phyloP scores from a whole-genome alignment of 1,284 basidiomycete genomes.

The Tilletia indica region DNA sequence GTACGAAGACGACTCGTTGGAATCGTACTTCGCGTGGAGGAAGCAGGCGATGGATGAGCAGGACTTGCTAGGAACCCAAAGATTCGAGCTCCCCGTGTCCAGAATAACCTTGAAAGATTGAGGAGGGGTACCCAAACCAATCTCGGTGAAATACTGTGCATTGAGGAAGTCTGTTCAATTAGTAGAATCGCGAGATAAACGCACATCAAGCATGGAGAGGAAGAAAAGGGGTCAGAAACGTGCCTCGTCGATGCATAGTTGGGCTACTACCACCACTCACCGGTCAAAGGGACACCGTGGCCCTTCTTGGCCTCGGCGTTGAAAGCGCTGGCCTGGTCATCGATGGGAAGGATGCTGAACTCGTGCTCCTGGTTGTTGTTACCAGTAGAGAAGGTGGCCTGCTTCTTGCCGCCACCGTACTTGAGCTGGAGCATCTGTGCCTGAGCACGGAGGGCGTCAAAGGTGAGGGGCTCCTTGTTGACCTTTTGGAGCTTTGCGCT shows the following conservation, averaged over 20 bases:
- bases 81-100: constrained; percentile 85
- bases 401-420: constrained; percentile 47
- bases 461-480: constrained; percentile 64
- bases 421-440: constrained; percentile 57
- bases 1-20: constrained; percentile 72
- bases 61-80: constrained; percentile 84
- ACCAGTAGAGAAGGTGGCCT: constrained; percentile 44
- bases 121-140: constrained; percentile 75
- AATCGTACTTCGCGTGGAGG: constrained; percentile 88
- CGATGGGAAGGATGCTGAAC: constrained; percentile 57
- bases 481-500: constrained; percentile 12
- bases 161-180: constrained; percentile 5
- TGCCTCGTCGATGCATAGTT: no score
- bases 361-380: constrained; percentile 63
- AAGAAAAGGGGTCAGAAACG: constrained; percentile 3
- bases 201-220: neutral
- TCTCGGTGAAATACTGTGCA: constrained; percentile 85
- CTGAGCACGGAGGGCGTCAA: constrained; percentile 67
- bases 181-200: no score
- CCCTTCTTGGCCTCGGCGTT: constrained; percentile 65
- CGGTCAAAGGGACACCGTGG: constrained; percentile 83
- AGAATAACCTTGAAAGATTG: constrained; percentile 76
- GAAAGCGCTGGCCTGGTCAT: constrained; percentile 36
- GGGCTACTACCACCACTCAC: constrained; percentile 64
- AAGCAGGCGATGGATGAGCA: constrained; percentile 98